phyloP scores from a whole-genome alignment of 202 grass and related monocot genomes.

The Carex sylvatica region DNA sequence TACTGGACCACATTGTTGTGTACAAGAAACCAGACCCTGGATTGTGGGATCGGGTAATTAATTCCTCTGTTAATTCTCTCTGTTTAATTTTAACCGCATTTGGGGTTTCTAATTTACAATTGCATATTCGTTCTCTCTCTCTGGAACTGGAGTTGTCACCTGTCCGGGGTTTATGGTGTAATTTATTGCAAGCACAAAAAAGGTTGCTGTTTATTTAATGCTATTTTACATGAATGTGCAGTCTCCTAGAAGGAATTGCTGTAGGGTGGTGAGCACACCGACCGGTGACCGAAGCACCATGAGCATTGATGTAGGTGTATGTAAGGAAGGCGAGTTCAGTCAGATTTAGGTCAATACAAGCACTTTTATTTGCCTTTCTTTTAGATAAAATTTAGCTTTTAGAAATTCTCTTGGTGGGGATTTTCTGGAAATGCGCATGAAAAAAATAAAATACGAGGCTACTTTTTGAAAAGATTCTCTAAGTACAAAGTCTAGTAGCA shows the following conservation, averaged over 20 bases:
- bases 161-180: background rate
- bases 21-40: conserved; percentile 76
- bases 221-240: conserved; percentile 33
- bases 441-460: conserved; percentile 3
- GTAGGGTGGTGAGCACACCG: conserved; percentile 63
- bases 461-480: conserved; percentile 18
- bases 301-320: conserved; percentile 74
- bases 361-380: conserved; percentile 6
- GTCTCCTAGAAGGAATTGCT: conserved; percentile 87
- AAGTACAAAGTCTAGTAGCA: background rate
- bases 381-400: background rate
- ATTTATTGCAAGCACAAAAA: background rate
- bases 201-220: conserved; percentile 19
- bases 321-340: conserved; percentile 57
- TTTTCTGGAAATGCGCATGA: conserved; percentile 7
- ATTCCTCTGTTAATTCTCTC: background rate
- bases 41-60: conserved; percentile 71
- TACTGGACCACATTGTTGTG: conserved; percentile 72
- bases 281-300: conserved; percentile 35
- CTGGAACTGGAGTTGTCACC: background rate
- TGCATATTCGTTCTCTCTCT: background rate
- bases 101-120: background rate
- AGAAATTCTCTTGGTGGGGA: conserved; percentile 10
- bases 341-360: conserved; percentile 34
- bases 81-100: background rate